phyloP scores from a whole-genome alignment of 2,329 filamentous ascomycete genomes.

The Cladobotryum protrusum region DNA sequence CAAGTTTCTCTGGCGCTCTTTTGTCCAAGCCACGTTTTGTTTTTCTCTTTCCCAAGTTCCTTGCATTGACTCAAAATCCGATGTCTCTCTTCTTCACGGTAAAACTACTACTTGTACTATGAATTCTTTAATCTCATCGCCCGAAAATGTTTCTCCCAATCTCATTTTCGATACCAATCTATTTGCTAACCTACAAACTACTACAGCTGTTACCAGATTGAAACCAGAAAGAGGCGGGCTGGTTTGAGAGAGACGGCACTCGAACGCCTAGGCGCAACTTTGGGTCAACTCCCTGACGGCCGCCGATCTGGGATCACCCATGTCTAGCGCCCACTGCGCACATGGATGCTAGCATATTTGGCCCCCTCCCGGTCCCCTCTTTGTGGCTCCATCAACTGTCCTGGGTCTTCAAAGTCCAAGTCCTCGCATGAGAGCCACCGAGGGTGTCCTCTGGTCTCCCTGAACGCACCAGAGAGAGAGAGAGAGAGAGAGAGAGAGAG shows the following conservation, averaged over 20 bases:
- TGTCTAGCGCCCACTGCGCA: conserved; percentile 19
- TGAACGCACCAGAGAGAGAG: too few relatives aligned
- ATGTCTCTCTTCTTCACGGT: too few relatives aligned
- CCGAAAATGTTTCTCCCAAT: neutral
- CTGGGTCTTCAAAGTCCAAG: too few relatives aligned
- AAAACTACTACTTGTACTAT: too few relatives aligned
- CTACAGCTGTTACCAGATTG: neutral
- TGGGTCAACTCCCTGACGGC: conserved; percentile 14
- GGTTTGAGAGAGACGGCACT: conserved; percentile 3
- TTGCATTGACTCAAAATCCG: neutral
- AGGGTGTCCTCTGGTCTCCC: too few relatives aligned
- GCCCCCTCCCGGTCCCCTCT: neutral
- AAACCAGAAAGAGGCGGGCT: neutral
- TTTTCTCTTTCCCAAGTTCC: neutral
- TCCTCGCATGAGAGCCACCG: too few relatives aligned
- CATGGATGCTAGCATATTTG: conserved; percentile 12
- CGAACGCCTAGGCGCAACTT: neutral
- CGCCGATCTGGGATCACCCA: conserved; percentile 21
- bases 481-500: too few relatives aligned
- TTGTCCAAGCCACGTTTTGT: neutral
- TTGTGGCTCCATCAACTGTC: neutral
- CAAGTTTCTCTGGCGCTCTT: neutral
- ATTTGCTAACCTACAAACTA: neutral
- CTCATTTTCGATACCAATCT: neutral
- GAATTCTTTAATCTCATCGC: too few relatives aligned